phyloP scores from a whole-genome alignment of 2,329 filamentous ascomycete species.

The Stagonosporopsis tanaceti region DNA sequence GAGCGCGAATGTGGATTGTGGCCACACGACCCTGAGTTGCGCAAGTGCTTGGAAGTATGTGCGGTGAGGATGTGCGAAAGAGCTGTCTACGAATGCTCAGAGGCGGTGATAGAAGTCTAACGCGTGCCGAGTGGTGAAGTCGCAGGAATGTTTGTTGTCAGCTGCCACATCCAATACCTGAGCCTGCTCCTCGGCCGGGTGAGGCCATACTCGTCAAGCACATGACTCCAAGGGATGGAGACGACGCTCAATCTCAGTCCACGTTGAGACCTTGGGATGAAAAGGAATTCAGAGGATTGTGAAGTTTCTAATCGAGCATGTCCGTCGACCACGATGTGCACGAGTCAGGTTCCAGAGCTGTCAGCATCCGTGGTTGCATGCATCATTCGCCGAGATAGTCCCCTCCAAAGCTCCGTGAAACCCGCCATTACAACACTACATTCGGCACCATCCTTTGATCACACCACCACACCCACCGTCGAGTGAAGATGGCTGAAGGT shows the following conservation, averaged over 20 bases:
- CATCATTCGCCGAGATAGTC: conserved; percentile 10
- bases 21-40: conserved; percentile 10
- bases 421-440: conserved; percentile 13
- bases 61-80: conserved; percentile 5
- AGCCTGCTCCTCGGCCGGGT: background rate
- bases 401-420: conserved; percentile 15
- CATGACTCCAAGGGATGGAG: background rate
- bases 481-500: conserved; percentile 16
- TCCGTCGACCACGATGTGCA: background rate
- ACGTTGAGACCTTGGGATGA: background rate
- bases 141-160: conserved; percentile 12
- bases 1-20: conserved; percentile 8
- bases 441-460: conserved; percentile 11
- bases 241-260: background rate
- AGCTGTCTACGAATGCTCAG: background rate
- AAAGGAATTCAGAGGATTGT: background rate
- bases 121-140: background rate
- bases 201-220: background rate
- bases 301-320: background rate
- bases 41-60: conserved; percentile 5
- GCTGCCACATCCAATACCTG: conserved; percentile 1
- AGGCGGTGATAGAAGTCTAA: background rate
- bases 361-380: conserved; percentile 14
- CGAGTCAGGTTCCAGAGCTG: conserved; percentile 13
- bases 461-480: conserved; percentile 12